Evolutionary conservation across 164 flowering plant species (phyloP).

Genomic region (Chimonanthus praecox): DNA sequence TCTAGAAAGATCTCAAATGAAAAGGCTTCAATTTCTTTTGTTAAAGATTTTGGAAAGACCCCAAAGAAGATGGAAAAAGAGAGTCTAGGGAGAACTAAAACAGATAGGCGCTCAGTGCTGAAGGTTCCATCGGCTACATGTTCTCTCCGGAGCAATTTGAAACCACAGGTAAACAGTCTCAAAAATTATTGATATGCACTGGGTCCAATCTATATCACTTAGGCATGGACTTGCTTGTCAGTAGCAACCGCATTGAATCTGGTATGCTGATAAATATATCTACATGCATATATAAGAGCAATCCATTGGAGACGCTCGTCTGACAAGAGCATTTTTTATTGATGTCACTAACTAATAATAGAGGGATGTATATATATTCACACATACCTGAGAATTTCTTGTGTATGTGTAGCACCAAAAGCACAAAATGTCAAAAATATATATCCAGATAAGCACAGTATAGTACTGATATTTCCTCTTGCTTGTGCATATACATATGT

Average conservation of each 20-base stretch:
- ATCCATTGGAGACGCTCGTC: too few species aligned
- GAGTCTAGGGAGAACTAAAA: conserved; percentile 20
- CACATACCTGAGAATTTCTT: too few species aligned
- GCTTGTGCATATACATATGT: not conserved
- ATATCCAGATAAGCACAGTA: too few species aligned
- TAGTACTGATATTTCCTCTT: not conserved
- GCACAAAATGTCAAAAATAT: too few species aligned
- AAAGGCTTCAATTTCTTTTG: conserved; percentile 7
- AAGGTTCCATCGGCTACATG: conserved; percentile 11
- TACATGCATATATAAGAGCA: too few species aligned
- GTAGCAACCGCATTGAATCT: not conserved
- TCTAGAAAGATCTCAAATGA: conserved; percentile 15
- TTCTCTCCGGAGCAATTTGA: conserved; percentile 17
- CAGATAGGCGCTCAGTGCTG: conserved; percentile 24
- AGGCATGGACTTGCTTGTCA: not conserved
- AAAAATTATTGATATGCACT: not conserved
- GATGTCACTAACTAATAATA: too few species aligned
- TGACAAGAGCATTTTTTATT: too few species aligned
- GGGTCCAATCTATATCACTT: not conserved
- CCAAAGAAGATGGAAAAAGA: conserved; percentile 26
- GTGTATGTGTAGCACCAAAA: too few species aligned
- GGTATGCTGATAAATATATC: too few species aligned
- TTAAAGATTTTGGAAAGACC: conserved; percentile 23
- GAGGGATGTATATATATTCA: too few species aligned
- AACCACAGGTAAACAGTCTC: conserved; percentile 30